Percentiles rank a stretch among this genome's conserved stretches.
Conservation (phyloP, 495 filamentous ascomycete genomes). For the Talaromyces proteolyticus region DNA sequence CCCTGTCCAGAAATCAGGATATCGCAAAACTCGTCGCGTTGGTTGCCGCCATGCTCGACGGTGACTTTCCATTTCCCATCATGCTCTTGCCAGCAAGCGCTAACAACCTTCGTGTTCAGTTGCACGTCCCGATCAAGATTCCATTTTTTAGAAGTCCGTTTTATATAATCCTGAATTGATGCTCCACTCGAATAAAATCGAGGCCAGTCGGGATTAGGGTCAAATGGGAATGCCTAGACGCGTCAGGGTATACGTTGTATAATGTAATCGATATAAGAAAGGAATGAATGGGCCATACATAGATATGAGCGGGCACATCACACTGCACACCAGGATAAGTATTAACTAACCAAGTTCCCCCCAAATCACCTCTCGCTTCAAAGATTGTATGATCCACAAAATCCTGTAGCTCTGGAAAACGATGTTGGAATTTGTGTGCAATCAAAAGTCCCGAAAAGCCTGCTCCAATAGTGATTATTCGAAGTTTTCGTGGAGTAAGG, state of each 20-base stretch:
- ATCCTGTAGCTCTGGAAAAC: slow-evolving; percentile 27
- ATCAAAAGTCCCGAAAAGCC: slow-evolving; percentile 45
- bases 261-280: no score
- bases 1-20: slow-evolving; percentile 30
- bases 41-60: slow-evolving; percentile 11
- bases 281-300: slow-evolving; percentile 31
- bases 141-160: slow-evolving; percentile 45
- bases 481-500: slow-evolving; percentile 18
- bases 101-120: slow-evolving; percentile 34
- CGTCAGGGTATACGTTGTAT: no score
- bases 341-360: slow-evolving; percentile 46
- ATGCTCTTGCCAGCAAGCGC: slow-evolving; percentile 40
- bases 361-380: slow-evolving; percentile 39
- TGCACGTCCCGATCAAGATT: slow-evolving; percentile 41
- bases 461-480: slow-evolving; percentile 41
- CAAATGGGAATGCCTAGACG: slow-evolving; percentile 49
- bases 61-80: slow-evolving; percentile 22
- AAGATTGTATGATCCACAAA: slow-evolving; percentile 40
- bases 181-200: slow-evolving; percentile 46
- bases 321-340: slow-evolving; percentile 47
- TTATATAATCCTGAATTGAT: slow-evolving; percentile 57
- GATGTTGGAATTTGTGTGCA: slow-evolving; percentile 26
- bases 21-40: slow-evolving; percentile 36
- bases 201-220: slow-evolving; percentile 55
- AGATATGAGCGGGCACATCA: slow-evolving; percentile 56